Percentiles rank a stretch among this genome's conserved stretches.
Evolutionary conservation across 108 stramenopile genomes (phyloP).

Genomic region (Cyclotella sp.): DNA sequence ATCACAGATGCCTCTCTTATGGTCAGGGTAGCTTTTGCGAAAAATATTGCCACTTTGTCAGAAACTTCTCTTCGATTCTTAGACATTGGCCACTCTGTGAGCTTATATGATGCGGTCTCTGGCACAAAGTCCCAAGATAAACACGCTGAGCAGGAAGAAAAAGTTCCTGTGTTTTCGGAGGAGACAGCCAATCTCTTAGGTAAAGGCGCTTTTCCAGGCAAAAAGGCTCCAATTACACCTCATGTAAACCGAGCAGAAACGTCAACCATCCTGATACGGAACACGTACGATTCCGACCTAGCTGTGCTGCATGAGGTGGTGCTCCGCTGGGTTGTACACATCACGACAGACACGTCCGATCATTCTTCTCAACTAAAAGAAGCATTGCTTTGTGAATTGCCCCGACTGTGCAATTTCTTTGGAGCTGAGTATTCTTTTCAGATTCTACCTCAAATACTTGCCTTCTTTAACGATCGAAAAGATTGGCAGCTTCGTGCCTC

Average conservation of each 20-base stretch:
- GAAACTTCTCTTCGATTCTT: constrained; percentile 89
- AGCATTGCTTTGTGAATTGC: constrained; percentile 82
- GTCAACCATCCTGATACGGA: constrained; percentile 56
- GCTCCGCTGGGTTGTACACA: constrained; percentile 84
- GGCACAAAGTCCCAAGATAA: constrained; percentile 24
- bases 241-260: background rate
- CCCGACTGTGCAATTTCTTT: constrained; percentile 92
- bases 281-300: constrained; percentile 82
- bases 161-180: constrained; percentile 29
- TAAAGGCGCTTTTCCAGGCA: constrained; percentile 10
- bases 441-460: constrained; percentile 91
- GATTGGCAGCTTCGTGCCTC: constrained; percentile 93
- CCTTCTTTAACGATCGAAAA: constrained; percentile 94
- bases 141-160: background rate
- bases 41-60: constrained; percentile 82
- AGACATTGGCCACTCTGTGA: constrained; percentile 88
- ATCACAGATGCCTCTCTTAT: constrained; percentile 84
- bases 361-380: constrained; percentile 85
- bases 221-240: background rate
- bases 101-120: constrained; percentile 78
- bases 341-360: constrained; percentile 87
- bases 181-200: constrained; percentile 43
- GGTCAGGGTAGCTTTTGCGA: constrained; percentile 88
- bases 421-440: constrained; percentile 88
- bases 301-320: constrained; percentile 82